Conservation (phyloP, 345 rosid genomes). For the Syzygium oleosum region DNA sequence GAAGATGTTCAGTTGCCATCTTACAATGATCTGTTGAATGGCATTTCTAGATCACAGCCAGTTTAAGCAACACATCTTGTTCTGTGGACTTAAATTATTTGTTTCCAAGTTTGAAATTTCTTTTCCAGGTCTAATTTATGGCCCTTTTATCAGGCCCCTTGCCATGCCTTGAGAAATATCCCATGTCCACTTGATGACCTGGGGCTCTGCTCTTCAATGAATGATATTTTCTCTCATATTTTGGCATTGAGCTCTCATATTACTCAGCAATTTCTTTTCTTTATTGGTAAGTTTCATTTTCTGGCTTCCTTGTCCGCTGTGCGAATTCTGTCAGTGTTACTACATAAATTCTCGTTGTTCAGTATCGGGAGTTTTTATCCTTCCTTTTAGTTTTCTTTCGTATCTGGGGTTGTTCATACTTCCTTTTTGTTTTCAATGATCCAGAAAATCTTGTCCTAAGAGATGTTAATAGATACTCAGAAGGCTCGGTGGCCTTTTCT, state of each 20-base stretch:
- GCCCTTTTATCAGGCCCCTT: constrained; percentile 21
- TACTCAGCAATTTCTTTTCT: constrained; percentile 21
- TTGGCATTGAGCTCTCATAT: constrained; percentile 26
- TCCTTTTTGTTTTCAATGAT: background rate
- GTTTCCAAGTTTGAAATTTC: background rate
- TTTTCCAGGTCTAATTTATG: constrained; percentile 5
- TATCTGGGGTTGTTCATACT: background rate
- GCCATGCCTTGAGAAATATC: constrained; percentile 14
- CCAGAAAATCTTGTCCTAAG: constrained; percentile 45
- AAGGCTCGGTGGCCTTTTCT: constrained; percentile 10
- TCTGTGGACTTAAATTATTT: background rate
- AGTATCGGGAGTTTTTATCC: background rate
- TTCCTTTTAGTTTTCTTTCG: background rate
- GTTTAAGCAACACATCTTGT: background rate
- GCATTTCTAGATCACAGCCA: background rate
- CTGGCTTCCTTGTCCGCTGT: background rate
- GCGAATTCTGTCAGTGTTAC: background rate
- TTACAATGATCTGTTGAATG: background rate
- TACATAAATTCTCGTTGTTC: background rate
- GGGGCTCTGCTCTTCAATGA: constrained; percentile 18
- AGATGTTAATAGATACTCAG: constrained; percentile 25
- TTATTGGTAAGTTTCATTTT: constrained; percentile 35
- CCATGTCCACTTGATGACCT: constrained; percentile 16
- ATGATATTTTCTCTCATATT: constrained; percentile 24
- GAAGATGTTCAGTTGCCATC: background rate